phyloP scores from a whole-genome alignment of 805 yeast genomes.

The Barnettozyma botsteinii region DNA sequence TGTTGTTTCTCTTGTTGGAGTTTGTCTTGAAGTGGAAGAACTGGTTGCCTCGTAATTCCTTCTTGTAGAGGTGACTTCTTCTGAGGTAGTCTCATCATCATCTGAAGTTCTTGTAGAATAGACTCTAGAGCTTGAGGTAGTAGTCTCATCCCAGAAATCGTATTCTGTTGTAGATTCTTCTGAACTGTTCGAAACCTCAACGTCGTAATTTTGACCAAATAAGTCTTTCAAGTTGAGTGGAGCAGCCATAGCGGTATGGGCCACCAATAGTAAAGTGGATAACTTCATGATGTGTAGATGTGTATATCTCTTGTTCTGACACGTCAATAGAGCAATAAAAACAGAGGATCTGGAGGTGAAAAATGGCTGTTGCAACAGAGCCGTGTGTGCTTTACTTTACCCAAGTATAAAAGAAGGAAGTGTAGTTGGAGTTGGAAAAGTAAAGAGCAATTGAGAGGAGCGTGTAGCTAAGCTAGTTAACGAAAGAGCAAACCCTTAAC shows the following conservation, averaged over 20 bases:
- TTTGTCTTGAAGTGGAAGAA: too few relatives aligned
- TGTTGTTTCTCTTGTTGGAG: too few relatives aligned
- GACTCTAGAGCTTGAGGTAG: background rate
- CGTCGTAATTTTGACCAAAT: background rate
- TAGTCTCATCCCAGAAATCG: too few relatives aligned
- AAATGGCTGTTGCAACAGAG: too few relatives aligned
- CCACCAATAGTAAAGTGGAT: constrained; percentile 4
- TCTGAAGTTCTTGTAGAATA: background rate
- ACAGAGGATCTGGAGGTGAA: too few relatives aligned
- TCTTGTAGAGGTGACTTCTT: too few relatives aligned
- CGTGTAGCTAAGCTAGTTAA: too few relatives aligned
- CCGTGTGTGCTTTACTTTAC: background rate
- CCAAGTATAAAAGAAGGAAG: constrained; percentile 2
- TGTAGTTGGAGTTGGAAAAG: constrained; percentile 1
- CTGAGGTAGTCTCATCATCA: too few relatives aligned
- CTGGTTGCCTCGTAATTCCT: too few relatives aligned
- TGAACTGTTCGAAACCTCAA: background rate
- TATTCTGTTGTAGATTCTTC: too few relatives aligned
- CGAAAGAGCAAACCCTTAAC: too few relatives aligned
- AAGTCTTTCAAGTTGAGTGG: constrained; percentile 4
- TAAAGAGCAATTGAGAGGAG: background rate
- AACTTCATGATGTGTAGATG: constrained; percentile 1
- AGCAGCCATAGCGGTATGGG: constrained; percentile 4
- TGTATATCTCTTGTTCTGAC: background rate
- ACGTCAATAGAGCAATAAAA: too few relatives aligned